A percentile compares a stretch with the other conserved stretches of the same genome.
phyloP scores from a whole-genome alignment of 2,329 filamentous ascomycete genomes.

The Thyridium curvatum region DNA sequence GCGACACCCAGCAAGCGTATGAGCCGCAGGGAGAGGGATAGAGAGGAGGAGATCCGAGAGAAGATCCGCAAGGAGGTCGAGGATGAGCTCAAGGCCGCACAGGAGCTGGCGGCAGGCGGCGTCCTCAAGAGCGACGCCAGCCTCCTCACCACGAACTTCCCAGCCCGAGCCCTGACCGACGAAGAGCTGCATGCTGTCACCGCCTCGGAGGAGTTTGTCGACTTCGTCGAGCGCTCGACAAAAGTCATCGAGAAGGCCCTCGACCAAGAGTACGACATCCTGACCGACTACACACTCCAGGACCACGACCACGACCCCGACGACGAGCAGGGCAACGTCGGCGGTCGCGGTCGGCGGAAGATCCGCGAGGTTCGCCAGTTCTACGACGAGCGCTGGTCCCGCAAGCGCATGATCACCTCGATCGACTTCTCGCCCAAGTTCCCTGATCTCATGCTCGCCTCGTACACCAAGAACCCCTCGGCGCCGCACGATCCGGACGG shows the following conservation, averaged over 20 bases:
- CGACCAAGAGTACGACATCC: slow-evolving; percentile 92
- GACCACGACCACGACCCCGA: slow-evolving; percentile 73
- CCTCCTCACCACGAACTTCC: slow-evolving; percentile 53
- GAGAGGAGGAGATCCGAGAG: slow-evolving; percentile 83
- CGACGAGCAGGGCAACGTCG: slow-evolving; percentile 70
- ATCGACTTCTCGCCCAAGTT: slow-evolving; percentile 96
- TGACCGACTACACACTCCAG: slow-evolving; percentile 87
- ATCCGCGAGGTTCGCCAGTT: slow-evolving; percentile 89
- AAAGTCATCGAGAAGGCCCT: slow-evolving; percentile 95
- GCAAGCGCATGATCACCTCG: slow-evolving; percentile 94
- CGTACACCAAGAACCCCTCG: slow-evolving; percentile 95
- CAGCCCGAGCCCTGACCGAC: slow-evolving; percentile 68
- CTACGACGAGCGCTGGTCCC: slow-evolving; percentile 91
- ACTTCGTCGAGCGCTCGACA: slow-evolving; percentile 91
- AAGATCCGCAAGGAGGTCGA: slow-evolving; percentile 85
- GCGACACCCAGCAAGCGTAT: slow-evolving; percentile 64
- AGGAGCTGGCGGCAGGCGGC: slow-evolving; percentile 51
- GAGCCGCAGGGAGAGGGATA: slow-evolving; percentile 72
- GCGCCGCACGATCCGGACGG: slow-evolving; percentile 92
- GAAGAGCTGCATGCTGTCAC: slow-evolving; percentile 90
- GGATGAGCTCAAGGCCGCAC: slow-evolving; percentile 75
- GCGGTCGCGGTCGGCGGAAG: slow-evolving; percentile 64
- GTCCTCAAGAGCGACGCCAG: slow-evolving; percentile 31
- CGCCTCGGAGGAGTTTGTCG: slow-evolving; percentile 85
- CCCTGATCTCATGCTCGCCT: slow-evolving; percentile 83